Conservation (phyloP, 1,139 yeast species). For the Sugiyamaella japonica region DNA sequence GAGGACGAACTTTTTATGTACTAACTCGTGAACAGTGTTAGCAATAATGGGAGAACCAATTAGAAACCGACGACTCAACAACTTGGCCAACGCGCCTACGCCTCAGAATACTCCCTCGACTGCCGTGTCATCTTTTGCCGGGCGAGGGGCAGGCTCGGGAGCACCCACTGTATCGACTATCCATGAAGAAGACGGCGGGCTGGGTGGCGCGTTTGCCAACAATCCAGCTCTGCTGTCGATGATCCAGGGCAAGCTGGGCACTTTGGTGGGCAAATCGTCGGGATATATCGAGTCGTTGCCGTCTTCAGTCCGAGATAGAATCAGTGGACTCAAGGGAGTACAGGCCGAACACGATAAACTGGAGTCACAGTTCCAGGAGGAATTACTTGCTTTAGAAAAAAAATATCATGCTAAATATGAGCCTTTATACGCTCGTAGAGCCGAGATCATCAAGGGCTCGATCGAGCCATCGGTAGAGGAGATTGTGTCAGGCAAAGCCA, state of each 20-base stretch:
- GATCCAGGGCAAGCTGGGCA: slow-evolving; percentile 88
- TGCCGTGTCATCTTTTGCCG: slow-evolving; percentile 72
- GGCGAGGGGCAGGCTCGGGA: slow-evolving; percentile 49
- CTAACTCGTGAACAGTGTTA: neutral
- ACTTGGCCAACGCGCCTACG: slow-evolving; percentile 92
- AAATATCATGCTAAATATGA: slow-evolving; percentile 70
- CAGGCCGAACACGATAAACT: slow-evolving; percentile 79
- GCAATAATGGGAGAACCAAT: slow-evolving; percentile 63
- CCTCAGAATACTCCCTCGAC: slow-evolving; percentile 99
- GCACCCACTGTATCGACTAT: slow-evolving; percentile 75
- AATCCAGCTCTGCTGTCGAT: slow-evolving; percentile 78
- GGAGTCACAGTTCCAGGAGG: slow-evolving; percentile 90
- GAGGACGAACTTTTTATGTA: no score
- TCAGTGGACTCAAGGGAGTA: slow-evolving; percentile 79
- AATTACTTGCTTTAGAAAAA: slow-evolving; percentile 82
- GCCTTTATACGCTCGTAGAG: slow-evolving; percentile 77
- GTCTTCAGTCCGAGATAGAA: slow-evolving; percentile 69
- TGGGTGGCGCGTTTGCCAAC: slow-evolving; percentile 44
- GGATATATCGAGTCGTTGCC: slow-evolving; percentile 85
- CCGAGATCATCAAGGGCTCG: slow-evolving; percentile 67
- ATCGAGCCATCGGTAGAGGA: slow-evolving; percentile 79
- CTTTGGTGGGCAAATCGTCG: slow-evolving; percentile 79
- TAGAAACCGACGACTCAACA: slow-evolving; percentile 60
- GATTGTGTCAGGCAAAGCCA: slow-evolving; percentile 70
- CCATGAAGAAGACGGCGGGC: slow-evolving; percentile 55